Evolutionary conservation across 495 filamentous ascomycete species (phyloP).

Genomic region (Daldinia bambusicola): DNA sequence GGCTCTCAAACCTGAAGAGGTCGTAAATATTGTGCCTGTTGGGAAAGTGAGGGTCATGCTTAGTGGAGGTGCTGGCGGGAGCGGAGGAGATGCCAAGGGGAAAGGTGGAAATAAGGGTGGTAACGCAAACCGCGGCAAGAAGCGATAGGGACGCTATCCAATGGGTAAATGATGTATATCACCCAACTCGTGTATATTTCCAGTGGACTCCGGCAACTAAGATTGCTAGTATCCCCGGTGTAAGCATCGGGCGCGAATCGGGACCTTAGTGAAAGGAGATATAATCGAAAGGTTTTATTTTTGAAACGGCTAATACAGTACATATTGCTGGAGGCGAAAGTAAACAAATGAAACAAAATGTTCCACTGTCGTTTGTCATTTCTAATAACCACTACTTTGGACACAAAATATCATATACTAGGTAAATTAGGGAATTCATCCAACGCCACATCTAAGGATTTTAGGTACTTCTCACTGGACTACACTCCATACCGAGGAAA

Average conservation of each 20-base stretch:
- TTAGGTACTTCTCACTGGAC: background rate
- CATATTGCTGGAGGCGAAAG: too few relatives aligned
- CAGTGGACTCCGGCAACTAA: background rate
- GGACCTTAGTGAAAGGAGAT: too few relatives aligned
- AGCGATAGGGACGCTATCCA: conserved; percentile 27
- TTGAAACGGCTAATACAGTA: too few relatives aligned
- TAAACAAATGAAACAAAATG: too few relatives aligned
- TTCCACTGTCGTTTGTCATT: too few relatives aligned
- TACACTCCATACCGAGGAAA: background rate
- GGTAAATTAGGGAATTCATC: background rate
- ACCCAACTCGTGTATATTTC: conserved; percentile 1
- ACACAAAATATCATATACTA: background rate
- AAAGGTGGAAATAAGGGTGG: conserved; percentile 37
- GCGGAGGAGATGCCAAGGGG: conserved; percentile 50
- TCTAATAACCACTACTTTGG: background rate
- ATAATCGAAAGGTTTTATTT: too few relatives aligned
- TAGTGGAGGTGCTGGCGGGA: conserved; percentile 61
- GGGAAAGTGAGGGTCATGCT: conserved; percentile 87
- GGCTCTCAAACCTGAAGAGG: conserved; percentile 81
- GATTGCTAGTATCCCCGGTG: background rate
- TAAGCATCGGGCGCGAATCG: background rate
- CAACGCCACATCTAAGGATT: background rate
- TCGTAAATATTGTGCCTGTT: conserved; percentile 83
- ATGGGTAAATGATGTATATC: conserved; percentile 5
- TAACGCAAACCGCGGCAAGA: conserved; percentile 41